phyloP scores from a whole-genome alignment of 148 eudicot species.

The Nepenthes mirabilis region DNA sequence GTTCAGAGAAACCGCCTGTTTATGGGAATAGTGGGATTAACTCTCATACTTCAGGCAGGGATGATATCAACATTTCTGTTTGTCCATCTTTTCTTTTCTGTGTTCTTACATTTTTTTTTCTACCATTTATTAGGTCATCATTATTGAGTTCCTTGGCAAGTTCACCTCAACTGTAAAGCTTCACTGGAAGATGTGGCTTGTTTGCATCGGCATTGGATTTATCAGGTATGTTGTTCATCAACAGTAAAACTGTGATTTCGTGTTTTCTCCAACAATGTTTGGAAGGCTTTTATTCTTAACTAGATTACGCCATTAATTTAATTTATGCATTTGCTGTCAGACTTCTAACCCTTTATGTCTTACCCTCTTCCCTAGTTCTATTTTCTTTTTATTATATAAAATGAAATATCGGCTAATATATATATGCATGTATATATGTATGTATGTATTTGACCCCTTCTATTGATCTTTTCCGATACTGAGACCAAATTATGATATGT shows the following conservation, averaged over 20 bases:
- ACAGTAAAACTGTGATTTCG: not conserved
- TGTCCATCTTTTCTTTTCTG: not conserved
- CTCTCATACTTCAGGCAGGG: conserved; percentile 68
- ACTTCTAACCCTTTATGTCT: not conserved
- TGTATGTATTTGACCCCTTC: too few relatives aligned
- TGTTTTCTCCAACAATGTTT: not conserved
- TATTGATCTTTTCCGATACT: too few relatives aligned
- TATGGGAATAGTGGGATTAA: conserved; percentile 60
- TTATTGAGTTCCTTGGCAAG: conserved; percentile 79
- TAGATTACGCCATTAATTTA: too few relatives aligned
- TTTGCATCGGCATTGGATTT: conserved; percentile 52
- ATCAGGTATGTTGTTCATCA: conserved; percentile 35
- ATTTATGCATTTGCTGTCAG: not conserved
- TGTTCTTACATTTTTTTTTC: not conserved
- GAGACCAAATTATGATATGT: too few relatives aligned
- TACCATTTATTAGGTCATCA: conserved; percentile 35
- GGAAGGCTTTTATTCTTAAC: not conserved
- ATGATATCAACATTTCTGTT: not conserved
- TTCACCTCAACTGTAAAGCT: conserved; percentile 62
- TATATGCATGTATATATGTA: too few relatives aligned
- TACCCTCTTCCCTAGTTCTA: not conserved
- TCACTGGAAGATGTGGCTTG: conserved; percentile 78
- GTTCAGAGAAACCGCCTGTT: conserved; percentile 57
- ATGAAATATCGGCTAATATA: too few relatives aligned
- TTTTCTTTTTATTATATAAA: not conserved